Evolutionary conservation across 208 protist species (phyloP).

Genomic region (Leishmania arabica): DNA sequence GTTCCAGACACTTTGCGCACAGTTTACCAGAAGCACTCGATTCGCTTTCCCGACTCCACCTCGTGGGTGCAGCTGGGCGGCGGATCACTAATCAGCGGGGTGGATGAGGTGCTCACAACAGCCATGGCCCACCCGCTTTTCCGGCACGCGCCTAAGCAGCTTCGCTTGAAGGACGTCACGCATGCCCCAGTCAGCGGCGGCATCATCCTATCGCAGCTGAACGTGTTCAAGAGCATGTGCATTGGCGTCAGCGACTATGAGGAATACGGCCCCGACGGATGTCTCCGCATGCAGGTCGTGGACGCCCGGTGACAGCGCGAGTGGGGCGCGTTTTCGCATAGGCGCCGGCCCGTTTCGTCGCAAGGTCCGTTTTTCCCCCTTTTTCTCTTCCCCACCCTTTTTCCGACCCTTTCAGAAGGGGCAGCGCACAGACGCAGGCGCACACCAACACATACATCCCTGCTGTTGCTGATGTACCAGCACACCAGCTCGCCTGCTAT

Average conservation of each 20-base stretch:
- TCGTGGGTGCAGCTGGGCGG: conserved; percentile 56
- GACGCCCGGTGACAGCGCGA: conserved; percentile 37
- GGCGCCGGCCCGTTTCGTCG: not conserved
- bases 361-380: no score
- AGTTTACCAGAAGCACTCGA: conserved; percentile 33
- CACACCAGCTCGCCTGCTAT: not conserved
- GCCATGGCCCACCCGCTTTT: conserved; percentile 33
- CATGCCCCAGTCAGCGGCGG: conserved; percentile 62
- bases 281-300: conserved; percentile 55
- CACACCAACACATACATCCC: not conserved
- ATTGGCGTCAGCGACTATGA: conserved; percentile 57
- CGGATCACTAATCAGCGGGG: conserved; percentile 21
- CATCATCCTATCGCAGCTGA: conserved; percentile 72
- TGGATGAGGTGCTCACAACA: conserved; percentile 23
- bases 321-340: not conserved
- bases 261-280: conserved; percentile 77
- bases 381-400: not conserved
- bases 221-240: conserved; percentile 81
- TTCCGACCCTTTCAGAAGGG: not conserved
- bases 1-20: conserved; percentile 34
- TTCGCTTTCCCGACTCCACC: conserved; percentile 22
- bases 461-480: not conserved
- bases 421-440: not conserved
- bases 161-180: conserved; percentile 37
- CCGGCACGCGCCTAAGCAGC: conserved; percentile 19